Base-by-base conservation (phyloP, 108 stramenopile genomes). In the Epithemia pelagica region DNA sequence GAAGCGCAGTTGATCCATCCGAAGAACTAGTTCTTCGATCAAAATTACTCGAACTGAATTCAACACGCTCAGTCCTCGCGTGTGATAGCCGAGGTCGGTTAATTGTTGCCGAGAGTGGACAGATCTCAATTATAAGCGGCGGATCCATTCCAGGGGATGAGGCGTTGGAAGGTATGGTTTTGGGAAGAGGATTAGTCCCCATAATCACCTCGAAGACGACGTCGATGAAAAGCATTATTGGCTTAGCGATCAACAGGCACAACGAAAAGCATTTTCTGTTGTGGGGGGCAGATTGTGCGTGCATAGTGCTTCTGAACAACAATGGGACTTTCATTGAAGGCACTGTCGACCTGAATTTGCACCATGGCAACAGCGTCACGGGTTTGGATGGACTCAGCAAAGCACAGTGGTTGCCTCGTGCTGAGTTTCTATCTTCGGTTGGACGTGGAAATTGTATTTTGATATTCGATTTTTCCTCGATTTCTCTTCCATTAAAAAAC, bases 1-100 rank as follows among this genome's bases (percentile, higher is more conserved):
- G 37, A 46, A 46, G 5, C 15, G 5, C 10, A 5, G 37, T 46
- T 46, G 37, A 46, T 46, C 15, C 37, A 5, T 46, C 37, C 10
- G 15, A 10, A 10, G 37, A 46, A 10, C 5, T 5, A 15, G 15
- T 10, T 5, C 68, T 15, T 68, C 74, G 52, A 55, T 61, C 15
- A 62, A 74, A 37, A 72, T 64, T 32, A 52, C 58, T 46, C 37
- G 52, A 30, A 26, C 37, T 5, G 5, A 15, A 15, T 46, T 46
- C 37, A 46, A 46, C 37, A 5, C 37, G 37, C 15, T 46, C 37
- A 10, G 37, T 46, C 37, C 10, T 46, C 15, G 37, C 37, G 37
- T 5, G 10, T 46, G 37, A 46, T 15, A 46, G 37, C 15, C 5
- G 37, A 46, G 37, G 37, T 10, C 5, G 37, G 15, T 15, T 46